Evolutionary conservation across 2,329 filamentous ascomycete genomes (phyloP), one percentile per base, ranked within the genome.

Genomic region (Aureobasidium sp.): DNA sequence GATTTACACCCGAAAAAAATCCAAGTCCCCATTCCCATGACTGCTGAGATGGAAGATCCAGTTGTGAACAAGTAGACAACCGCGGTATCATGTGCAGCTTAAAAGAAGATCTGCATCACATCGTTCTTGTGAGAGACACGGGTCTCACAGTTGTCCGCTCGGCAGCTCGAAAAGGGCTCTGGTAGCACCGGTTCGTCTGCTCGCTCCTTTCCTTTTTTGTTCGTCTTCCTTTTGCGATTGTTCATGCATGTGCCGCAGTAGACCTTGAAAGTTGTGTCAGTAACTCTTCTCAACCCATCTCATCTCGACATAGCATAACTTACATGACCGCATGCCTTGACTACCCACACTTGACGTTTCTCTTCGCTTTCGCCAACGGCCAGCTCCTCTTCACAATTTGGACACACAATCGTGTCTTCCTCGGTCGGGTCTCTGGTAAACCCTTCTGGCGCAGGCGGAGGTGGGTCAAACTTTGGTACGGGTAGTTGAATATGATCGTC

Each of bases 261-360:
- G 3, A 84, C 82, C 84, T 87, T 62, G 23, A 29, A 7, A 42
- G 51, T 23, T n/a, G 10, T 48, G 50, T 71, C 27, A 66, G 71
- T 58, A 53, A 11, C 27, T 40, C 20, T 33, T 18, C 47, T 13
- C 38, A 40, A 40, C 4, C 27, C 2, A 47, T 13, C n/a, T 23
- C 47, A 38, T 36, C 54, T 40, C 31, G 10, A 33, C 51, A 66
- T 25, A 45, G 16, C 3, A 13, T 40, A 2, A 84, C 88, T 78
- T 86, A 98, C 96, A 81, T 99, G 96, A 69, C 96, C 96, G 77
- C 96, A 99, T 60, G 87, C 87, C 79, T 95, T 97, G 42, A 96
- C 86, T 1, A 96, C 91, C 94, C 95, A 98, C 68, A 98, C 95
- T 73, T 97, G 92, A 74, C 93, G 90, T 78, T 97, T 94, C 38